These are phyloP conservation scores for Arbutus unedo DNA, from an alignment of 148 eudicot species.

Conservation along the genomic window DNA sequence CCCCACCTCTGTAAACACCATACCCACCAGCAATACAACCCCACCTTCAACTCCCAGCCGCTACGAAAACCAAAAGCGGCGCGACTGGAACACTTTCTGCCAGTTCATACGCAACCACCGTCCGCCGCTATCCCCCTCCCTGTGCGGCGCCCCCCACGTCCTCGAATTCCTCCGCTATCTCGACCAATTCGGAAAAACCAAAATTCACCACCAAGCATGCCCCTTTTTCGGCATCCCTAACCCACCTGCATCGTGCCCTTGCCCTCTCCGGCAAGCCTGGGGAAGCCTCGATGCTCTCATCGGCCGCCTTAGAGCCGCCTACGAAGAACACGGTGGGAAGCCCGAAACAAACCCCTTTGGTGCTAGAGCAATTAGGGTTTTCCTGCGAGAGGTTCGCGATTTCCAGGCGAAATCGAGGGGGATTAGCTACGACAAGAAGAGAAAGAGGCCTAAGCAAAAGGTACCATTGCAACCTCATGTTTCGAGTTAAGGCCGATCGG, in stretches of 20 bases:
- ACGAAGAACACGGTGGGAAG: constrained; percentile 16
- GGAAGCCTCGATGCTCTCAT: constrained; percentile 13
- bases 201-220: constrained; percentile 9
- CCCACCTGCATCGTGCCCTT: constrained; percentile 9
- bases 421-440: constrained; percentile 14
- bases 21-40: not conserved
- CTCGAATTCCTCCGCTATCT: constrained; percentile 4
- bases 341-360: constrained; percentile 10
- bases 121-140: not conserved
- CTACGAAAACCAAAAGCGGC: constrained; percentile 1
- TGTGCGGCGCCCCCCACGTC: not conserved
- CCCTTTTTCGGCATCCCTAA: not conserved
- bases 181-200: constrained; percentile 12
- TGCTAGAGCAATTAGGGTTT: not conserved
- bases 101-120: not conserved
- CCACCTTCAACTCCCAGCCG: not conserved
- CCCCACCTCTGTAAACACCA: not conserved
- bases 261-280: constrained; percentile 17
- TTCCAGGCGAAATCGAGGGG: constrained; percentile 14
- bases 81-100: constrained; percentile 9
- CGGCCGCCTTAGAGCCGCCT: constrained; percentile 16
- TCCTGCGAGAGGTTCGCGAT: constrained; percentile 12
- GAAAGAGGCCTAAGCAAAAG: not conserved
- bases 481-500: not conserved
- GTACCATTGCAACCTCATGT: not conserved